Evolutionary conservation across 2,329 filamentous ascomycete species (phyloP).

Genomic region (Aspergillus carbonarius): DNA sequence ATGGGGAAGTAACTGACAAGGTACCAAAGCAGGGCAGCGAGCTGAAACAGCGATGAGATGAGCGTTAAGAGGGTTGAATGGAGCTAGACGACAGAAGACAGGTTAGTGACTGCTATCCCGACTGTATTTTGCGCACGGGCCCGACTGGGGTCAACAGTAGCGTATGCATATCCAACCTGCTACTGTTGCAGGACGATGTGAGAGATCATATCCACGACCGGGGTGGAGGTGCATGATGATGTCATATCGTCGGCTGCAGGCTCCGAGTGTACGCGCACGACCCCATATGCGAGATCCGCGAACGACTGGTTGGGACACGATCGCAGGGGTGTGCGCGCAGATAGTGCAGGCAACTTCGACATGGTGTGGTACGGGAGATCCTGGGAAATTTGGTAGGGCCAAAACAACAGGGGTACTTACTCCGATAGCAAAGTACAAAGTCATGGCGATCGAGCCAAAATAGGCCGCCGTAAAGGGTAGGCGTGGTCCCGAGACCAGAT

Average conservation of each 20-base stretch:
- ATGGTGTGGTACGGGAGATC: neutral
- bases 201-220: neutral
- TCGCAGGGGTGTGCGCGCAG: conserved; percentile 2
- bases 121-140: neutral
- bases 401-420: conserved; percentile 59
- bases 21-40: conserved; percentile 86
- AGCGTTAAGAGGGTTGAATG: conserved; percentile 82
- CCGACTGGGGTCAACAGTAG: neutral
- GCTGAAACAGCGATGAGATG: conserved; percentile 77
- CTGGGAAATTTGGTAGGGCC: neutral
- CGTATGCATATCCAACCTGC: neutral
- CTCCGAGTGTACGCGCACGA: neutral
- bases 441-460: conserved; percentile 87
- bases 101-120: conserved; percentile 17
- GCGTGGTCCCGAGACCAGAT: conserved; percentile 79
- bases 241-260: conserved; percentile 2
- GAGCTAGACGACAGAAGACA: conserved; percentile 56
- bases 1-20: conserved; percentile 97
- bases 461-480: conserved; percentile 92
- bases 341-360: conserved; percentile 1
- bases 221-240: neutral
- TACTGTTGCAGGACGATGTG: neutral
- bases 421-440: conserved; percentile 86
- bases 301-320: neutral
- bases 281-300: conserved; percentile 4